These are phyloP conservation scores for Stachybotrys chartarum DNA, from an alignment of 2,329 filamentous ascomycete genomes.

Conservation along the genomic window DNA sequence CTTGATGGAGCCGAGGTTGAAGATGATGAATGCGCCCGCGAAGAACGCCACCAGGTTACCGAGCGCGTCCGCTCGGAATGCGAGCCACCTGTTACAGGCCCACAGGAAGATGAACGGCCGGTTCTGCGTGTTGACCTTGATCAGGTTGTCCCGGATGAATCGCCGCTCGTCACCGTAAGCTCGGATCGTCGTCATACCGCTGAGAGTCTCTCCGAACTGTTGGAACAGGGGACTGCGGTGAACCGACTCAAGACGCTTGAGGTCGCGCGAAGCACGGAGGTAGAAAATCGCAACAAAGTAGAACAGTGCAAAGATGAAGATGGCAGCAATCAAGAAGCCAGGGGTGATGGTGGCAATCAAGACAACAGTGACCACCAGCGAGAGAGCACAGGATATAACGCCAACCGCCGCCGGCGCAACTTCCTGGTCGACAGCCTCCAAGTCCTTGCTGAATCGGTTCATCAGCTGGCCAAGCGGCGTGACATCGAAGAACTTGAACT, in stretches of 20 bases:
- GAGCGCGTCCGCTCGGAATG: conserved; percentile 83
- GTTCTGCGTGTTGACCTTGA: conserved; percentile 81
- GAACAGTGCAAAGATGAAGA: conserved; percentile 81
- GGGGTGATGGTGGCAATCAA: conserved; percentile 87
- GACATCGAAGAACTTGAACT: conserved; percentile 96
- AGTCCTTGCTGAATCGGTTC: conserved; percentile 97
- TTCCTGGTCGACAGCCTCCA: conserved; percentile 92
- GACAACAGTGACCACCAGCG: conserved; percentile 74
- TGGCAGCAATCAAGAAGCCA: conserved; percentile 76
- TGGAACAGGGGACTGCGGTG: conserved; percentile 94
- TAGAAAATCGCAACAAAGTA: conserved; percentile 81
- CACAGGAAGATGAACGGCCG: conserved; percentile 94
- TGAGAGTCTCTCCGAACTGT: conserved; percentile 93
- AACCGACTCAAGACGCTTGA: conserved; percentile 91
- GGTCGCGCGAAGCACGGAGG: conserved; percentile 82
- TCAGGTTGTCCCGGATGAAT: conserved; percentile 87
- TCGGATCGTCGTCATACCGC: conserved; percentile 91
- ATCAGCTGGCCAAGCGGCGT: conserved; percentile 94
- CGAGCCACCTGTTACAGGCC: conserved; percentile 95
- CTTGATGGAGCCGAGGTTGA: conserved; percentile 76
- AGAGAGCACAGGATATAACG: conserved; percentile 56
- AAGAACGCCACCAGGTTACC: conserved; percentile 92
- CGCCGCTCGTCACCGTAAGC: conserved; percentile 91
- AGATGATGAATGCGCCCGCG: conserved; percentile 82
- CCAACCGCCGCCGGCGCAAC: conserved; percentile 86